Evolutionary conservation across 495 filamentous ascomycete genomes (phyloP).

Genomic region (Aspergillus conjunctus): DNA sequence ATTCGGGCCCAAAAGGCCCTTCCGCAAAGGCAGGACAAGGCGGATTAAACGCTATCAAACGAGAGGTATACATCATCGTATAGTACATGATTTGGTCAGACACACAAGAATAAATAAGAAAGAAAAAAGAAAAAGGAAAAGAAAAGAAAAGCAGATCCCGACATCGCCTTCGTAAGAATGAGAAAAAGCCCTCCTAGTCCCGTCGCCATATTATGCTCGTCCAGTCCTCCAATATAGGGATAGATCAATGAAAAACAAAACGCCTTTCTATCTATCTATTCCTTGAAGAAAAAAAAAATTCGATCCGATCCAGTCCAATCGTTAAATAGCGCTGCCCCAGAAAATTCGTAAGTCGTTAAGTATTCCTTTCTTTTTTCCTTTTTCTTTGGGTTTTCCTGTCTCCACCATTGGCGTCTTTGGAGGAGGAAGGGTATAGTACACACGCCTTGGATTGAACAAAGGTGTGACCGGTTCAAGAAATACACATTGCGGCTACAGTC

Average conservation of each 20-base stretch:
- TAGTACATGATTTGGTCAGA: not conserved
- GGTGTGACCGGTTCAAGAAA: constrained; percentile 26
- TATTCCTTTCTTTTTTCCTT: not conserved
- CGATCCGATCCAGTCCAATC: not conserved
- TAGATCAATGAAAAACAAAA: too few relatives aligned
- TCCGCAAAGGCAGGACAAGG: too few relatives aligned
- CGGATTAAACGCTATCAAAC: not conserved
- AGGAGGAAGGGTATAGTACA: not conserved
- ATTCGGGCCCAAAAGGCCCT: too few relatives aligned
- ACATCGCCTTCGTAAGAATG: not conserved
- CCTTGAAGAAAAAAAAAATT: not conserved
- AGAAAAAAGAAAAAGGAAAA: not conserved
- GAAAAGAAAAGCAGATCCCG: not conserved
- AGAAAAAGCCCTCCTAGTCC: not conserved
- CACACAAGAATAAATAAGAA: too few relatives aligned
- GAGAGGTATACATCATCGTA: constrained; percentile 1
- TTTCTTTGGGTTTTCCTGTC: not conserved
- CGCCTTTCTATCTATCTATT: not conserved
- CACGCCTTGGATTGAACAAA: not conserved
- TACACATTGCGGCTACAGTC: constrained; percentile 44
- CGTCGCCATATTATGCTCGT: not conserved
- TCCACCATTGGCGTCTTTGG: too few relatives aligned
- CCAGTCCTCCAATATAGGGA: not conserved
- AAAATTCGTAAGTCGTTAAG: not conserved
- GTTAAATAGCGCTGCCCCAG: not conserved